Base-by-base conservation (phyloP, 192 early-diverging fungal species). In the Backusella liffmaniae region DNA sequence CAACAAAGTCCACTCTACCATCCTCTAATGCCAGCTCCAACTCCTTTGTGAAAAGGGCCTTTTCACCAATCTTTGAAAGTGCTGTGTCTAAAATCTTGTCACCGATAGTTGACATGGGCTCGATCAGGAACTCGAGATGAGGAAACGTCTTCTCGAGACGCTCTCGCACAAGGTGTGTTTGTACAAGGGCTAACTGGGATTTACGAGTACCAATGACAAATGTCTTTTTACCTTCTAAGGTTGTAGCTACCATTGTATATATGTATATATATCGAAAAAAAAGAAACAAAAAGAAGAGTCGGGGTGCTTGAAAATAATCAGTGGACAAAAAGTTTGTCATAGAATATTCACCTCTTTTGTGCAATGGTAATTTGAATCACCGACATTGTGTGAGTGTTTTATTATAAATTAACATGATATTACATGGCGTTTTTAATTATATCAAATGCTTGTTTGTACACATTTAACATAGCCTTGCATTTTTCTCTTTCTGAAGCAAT, bases 21-120 rank as follows among this genome's bases (percentile, higher is more conserved):
- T 86, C 82, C 15, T 85, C 85, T 21, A 99, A 85, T 2, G 95
- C 91, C 1, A 91, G 78, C 76, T 98, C 96, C 3, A 97, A 87
- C 69, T 98, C 96, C 75, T 95, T 96, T 49, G 96, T 96, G 71
- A 97, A 97, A 44, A 98, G 83, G 0, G 92, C 89, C 73, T 96
- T 97, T 72, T 94, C 90, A 44, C 97, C 96, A 73, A 99, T 95
- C 82, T 96, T 95, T 79, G 84, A 91, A 56, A 99, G 85, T 4
- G 97, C 90, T 5, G 90, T 83, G 73, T 95, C 90, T 56, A 94
- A 91, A 62, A 94, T 89, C 76, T 93, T 88, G 85, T 99, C 97
- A 21, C 93, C 93, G 0, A 83, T 86, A 3, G 93, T 95, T 34
- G 87, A 85, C 88, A 95, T 93, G 35, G 84, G 76, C 67, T 85